Evolutionary conservation across 2,329 filamentous ascomycete species (phyloP).

Genomic region (Fusarium circinatum): DNA sequence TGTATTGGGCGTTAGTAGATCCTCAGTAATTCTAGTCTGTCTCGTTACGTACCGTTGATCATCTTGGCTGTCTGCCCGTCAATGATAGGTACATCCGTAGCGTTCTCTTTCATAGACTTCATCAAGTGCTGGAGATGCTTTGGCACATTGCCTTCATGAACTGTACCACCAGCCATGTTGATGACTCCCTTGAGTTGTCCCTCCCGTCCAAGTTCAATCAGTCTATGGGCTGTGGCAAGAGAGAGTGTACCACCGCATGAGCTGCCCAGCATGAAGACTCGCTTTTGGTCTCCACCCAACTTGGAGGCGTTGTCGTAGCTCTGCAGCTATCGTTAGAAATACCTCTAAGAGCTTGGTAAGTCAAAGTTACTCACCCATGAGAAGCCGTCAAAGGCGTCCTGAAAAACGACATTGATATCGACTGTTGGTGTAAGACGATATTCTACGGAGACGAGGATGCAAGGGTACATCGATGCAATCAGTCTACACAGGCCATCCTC

Average conservation of each 20-base stretch:
- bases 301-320: not conserved
- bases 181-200: not conserved
- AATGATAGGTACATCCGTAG: not conserved
- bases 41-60: not conserved
- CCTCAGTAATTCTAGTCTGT: accelerated
- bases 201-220: accelerated
- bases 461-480: not conserved
- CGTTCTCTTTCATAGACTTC: not conserved
- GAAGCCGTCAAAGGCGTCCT: not conserved
- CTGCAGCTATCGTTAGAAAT: no score
- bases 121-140: not conserved
- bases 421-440: not conserved
- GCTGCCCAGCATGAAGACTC: accelerated
- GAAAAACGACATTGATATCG: accelerated
- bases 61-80: not conserved
- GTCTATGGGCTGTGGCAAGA: accelerated
- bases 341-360: no score
- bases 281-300: accelerated
- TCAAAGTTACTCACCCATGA: not conserved
- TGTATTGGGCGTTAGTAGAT: accelerated
- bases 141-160: not conserved
- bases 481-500: not conserved
- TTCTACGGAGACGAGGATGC: accelerated
- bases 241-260: accelerated
- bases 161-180: not conserved